Percentiles rank a stretch among this genome's conserved stretches.
These are phyloP conservation scores for Papiliotrema flavescens DNA, from an alignment of 1,284 basidiomycete genomes.

Conservation along the genomic window DNA sequence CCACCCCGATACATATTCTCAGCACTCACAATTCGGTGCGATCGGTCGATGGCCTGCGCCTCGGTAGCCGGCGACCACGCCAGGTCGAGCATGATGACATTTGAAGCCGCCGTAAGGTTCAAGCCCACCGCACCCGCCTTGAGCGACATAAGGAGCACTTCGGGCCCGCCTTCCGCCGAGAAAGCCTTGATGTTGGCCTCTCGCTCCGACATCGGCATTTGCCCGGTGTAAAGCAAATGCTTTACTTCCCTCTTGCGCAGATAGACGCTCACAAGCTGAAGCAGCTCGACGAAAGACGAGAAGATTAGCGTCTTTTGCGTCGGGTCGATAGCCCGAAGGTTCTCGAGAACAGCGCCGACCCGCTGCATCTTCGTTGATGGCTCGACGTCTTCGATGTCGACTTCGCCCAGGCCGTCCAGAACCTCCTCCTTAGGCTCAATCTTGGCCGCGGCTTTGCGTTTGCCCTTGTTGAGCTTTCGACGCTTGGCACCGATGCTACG, in stretches of 20 bases:
- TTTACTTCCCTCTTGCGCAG: constrained; percentile 26
- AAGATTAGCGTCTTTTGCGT: constrained; percentile 6
- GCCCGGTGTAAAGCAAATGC: constrained; percentile 39
- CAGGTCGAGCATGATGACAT: constrained; percentile 39
- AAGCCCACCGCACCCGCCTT: constrained; percentile 46
- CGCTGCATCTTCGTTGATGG: constrained; percentile 42
- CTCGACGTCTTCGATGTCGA: constrained; percentile 24
- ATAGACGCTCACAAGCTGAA: constrained; percentile 38
- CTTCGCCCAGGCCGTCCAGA: constrained; percentile 49
- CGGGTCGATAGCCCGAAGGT: neutral
- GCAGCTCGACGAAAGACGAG: constrained; percentile 35
- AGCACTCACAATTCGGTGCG: constrained; percentile 66
- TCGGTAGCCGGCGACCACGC: constrained; percentile 47
- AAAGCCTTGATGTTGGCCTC: constrained; percentile 38
- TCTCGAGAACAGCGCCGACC: constrained; percentile 12
- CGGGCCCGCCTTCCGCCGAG: constrained; percentile 22
- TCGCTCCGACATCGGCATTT: constrained; percentile 38
- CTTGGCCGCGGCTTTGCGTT: constrained; percentile 14
- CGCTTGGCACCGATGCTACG: neutral
- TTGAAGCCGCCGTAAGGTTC: constrained; percentile 40
- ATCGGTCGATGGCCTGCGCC: constrained; percentile 44
- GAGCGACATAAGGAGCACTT: constrained; percentile 46
- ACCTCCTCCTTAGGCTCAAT: constrained; percentile 9
- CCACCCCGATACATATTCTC: neutral
- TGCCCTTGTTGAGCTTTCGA: constrained; percentile 7